A percentile compares a stretch with the other conserved stretches of the same genome.
Evolutionary conservation across 2,329 filamentous ascomycete species (phyloP).

Genomic region (Arthroderma uncinatum): DNA sequence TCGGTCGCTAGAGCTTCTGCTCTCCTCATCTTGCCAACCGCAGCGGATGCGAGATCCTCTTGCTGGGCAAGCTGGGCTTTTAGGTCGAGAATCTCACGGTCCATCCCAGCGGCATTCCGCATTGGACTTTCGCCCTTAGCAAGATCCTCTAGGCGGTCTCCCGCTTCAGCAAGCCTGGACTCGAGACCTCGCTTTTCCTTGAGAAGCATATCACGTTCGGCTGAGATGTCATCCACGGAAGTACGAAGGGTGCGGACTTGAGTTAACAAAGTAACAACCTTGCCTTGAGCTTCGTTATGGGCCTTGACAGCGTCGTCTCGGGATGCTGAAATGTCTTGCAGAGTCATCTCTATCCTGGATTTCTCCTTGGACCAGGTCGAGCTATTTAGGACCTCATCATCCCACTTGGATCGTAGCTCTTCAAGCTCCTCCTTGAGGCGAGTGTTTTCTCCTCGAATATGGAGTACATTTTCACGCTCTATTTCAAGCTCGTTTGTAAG

Average conservation of each 20-base stretch:
- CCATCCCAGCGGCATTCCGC: conserved; percentile 77
- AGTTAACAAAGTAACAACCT: conserved; percentile 79
- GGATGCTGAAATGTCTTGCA: conserved; percentile 81
- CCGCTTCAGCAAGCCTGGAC: conserved; percentile 72
- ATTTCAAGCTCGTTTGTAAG: conserved; percentile 87
- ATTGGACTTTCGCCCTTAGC: conserved; percentile 75
- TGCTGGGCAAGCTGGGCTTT: conserved; percentile 83
- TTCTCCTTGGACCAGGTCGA: conserved; percentile 99
- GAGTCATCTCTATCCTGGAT: conserved; percentile 73
- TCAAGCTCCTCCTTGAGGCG: conserved; percentile 92
- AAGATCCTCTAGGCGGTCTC: conserved; percentile 77
- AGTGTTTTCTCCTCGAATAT: conserved; percentile 72
- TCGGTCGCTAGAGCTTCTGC: conserved; percentile 79
- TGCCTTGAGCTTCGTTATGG: conserved; percentile 88
- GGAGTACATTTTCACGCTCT: conserved; percentile 78
- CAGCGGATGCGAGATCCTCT: conserved; percentile 81
- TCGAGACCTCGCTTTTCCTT: conserved; percentile 89
- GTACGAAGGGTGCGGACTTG: conserved; percentile 78
- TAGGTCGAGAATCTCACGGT: conserved; percentile 79
- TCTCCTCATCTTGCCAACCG: conserved; percentile 92
- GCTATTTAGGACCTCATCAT: conserved; percentile 93
- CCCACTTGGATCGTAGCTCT: conserved; percentile 90
- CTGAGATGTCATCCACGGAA: conserved; percentile 71
- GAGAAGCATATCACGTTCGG: conserved; percentile 71
- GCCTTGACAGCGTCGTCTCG: conserved; percentile 85